A percentile compares a stretch with the other conserved stretches of the same genome.
These are phyloP conservation scores for Coemansia sp. DNA, from an alignment of 192 early-diverging fungal species.

Conservation along the genomic window DNA sequence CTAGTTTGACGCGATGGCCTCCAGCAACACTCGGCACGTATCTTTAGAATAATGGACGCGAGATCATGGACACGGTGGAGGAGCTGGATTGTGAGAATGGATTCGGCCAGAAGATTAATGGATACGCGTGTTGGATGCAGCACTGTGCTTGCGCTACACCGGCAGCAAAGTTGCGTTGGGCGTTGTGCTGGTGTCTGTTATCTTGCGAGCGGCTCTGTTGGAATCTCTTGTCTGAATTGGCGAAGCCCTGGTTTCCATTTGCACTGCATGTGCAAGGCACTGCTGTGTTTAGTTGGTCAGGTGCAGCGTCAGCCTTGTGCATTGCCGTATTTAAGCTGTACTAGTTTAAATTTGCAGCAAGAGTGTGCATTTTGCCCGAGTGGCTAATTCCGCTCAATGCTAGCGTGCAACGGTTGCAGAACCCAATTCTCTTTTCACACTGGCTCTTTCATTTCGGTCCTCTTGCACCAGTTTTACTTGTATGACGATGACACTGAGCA, in stretches of 20 bases:
- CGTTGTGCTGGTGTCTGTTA: not conserved
- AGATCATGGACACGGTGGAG: not conserved
- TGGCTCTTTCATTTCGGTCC: no score
- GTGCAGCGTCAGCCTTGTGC: not conserved
- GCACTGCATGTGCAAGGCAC: not conserved
- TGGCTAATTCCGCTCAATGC: no score
- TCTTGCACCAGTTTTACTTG: no score
- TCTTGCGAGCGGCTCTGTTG: not conserved
- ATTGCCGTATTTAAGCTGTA: not conserved
- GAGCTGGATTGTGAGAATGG: conserved; percentile 17
- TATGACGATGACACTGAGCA: not conserved
- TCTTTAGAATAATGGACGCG: conserved; percentile 3
- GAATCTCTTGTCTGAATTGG: not conserved
- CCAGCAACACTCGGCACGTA: conserved; percentile 51
- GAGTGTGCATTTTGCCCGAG: not conserved
- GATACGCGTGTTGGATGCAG: conserved; percentile 21
- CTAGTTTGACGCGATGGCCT: conserved; percentile 34
- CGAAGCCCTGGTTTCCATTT: not conserved
- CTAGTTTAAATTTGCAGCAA: not conserved
- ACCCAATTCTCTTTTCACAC: no score
- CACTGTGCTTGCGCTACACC: not conserved
- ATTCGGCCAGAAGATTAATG: conserved; percentile 13
- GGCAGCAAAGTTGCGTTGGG: not conserved
- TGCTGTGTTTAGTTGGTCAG: not conserved
- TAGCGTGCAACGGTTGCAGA: no score